phyloP scores from a whole-genome alignment of 495 filamentous ascomycete species.

The Penicillium mononematosum region DNA sequence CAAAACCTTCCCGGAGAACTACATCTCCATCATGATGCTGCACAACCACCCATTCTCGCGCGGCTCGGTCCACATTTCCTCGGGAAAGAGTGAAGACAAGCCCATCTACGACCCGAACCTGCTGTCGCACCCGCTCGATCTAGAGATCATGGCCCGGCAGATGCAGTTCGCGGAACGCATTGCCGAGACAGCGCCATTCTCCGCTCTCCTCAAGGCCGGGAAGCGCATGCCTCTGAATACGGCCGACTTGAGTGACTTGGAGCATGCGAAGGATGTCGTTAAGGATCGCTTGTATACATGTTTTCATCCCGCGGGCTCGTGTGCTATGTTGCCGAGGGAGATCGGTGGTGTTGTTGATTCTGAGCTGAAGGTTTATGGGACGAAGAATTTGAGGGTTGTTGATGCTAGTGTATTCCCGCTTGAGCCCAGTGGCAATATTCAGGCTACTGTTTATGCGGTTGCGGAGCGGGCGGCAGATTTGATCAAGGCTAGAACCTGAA shows the following conservation, averaged over 20 bases:
- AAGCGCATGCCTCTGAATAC: conserved; percentile 12
- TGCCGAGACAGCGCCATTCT: conserved; percentile 9
- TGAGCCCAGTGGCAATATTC: conserved; percentile 47
- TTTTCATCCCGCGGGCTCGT: conserved; percentile 26
- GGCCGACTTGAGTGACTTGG: conserved; percentile 18
- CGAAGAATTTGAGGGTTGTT: conserved; percentile 46
- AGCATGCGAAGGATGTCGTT: conserved; percentile 23
- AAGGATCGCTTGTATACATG: conserved; percentile 19
- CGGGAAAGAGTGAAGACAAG: conserved; percentile 12
- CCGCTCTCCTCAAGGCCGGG: conserved; percentile 14
- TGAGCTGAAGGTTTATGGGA: conserved; percentile 49
- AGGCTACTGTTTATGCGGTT: conserved; percentile 52
- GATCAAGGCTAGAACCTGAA: too few relatives aligned
- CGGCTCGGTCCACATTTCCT: conserved; percentile 17
- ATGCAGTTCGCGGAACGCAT: conserved; percentile 13
- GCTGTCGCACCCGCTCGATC: conserved; percentile 31
- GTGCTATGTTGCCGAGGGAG: conserved; percentile 50
- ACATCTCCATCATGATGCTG: conserved; percentile 20
- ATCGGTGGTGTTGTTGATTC: conserved; percentile 43
- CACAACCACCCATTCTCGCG: conserved; percentile 19
- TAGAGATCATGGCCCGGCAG: conserved; percentile 47
- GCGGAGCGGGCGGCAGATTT: conserved; percentile 49
- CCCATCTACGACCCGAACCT: conserved; percentile 15
- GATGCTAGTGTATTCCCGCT: conserved; percentile 58
- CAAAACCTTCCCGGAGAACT: conserved; percentile 16